These are phyloP conservation scores for Sclerotinia borealis DNA, from an alignment of 2,329 filamentous ascomycete species.

Conservation along the genomic window DNA sequence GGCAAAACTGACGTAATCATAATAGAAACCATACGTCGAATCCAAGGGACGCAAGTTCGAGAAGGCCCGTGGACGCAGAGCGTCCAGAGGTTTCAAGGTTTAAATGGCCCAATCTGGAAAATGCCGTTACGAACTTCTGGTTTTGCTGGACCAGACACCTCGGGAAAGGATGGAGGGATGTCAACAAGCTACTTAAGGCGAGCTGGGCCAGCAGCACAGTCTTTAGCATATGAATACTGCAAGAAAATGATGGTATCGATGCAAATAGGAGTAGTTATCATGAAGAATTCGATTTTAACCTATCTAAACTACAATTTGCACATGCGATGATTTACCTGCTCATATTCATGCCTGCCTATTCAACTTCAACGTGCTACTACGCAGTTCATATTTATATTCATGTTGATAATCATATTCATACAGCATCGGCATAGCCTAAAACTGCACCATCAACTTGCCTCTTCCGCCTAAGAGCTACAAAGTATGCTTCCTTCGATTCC, in stretches of 20 bases:
- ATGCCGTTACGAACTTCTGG: conserved; percentile 21
- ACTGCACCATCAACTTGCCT: conserved; percentile 29
- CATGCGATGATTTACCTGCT: background rate
- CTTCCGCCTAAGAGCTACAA: conserved; percentile 72
- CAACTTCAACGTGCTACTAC: background rate
- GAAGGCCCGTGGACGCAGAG: conserved; percentile 95
- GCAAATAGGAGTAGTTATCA: conserved; percentile 12
- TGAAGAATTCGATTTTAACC: background rate
- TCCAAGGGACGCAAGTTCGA: conserved; percentile 99
- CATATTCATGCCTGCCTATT: background rate
- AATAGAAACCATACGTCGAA: conserved; percentile 87
- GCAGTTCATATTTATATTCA: background rate
- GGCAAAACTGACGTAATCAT: conserved; percentile 32
- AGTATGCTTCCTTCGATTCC: conserved; percentile 83
- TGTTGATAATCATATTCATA: background rate
- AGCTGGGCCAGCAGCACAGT: conserved; percentile 3
- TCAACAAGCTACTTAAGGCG: conserved; percentile 5
- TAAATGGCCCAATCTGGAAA: conserved; percentile 47
- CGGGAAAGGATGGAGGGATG: conserved; percentile 4
- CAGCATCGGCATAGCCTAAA: conserved; percentile 2
- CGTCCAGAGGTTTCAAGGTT: conserved; percentile 99
- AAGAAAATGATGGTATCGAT: conserved; percentile 12
- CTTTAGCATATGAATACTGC: conserved; percentile 10
- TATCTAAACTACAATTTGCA: background rate
- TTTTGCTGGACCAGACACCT: conserved; percentile 23